phyloP scores from a whole-genome alignment of 2,329 filamentous ascomycete genomes.

The Sclerotiophoma versabilis region DNA sequence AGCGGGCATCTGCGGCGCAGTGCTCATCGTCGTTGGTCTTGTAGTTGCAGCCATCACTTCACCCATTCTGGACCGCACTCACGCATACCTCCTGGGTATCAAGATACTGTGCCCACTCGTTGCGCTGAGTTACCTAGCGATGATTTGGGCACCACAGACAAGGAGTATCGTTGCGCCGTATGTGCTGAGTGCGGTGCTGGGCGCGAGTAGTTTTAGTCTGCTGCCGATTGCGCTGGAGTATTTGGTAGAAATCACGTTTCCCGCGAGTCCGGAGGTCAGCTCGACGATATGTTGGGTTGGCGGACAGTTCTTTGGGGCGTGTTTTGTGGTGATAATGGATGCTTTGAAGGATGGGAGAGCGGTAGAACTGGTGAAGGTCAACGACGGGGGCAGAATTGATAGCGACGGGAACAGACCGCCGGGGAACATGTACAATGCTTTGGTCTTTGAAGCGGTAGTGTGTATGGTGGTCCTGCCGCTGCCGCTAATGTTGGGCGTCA shows the following conservation, averaged over 20 bases:
- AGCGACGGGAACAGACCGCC: constrained; percentile 59
- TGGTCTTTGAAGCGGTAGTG: constrained; percentile 82
- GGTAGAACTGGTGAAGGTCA: constrained; percentile 39
- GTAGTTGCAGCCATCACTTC: constrained; percentile 76
- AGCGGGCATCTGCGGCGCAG: constrained; percentile 85
- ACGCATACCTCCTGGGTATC: constrained; percentile 76
- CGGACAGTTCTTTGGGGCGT: constrained; percentile 82
- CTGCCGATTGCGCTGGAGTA: constrained; percentile 88
- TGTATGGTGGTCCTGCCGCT: constrained; percentile 70
- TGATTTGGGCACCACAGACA: constrained; percentile 81
- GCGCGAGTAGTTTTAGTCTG: constrained; percentile 79
- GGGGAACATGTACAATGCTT: constrained; percentile 73
- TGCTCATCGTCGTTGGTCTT: constrained; percentile 89
- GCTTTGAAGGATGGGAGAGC: constrained; percentile 63
- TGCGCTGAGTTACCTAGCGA: constrained; percentile 73
- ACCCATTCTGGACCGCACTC: constrained; percentile 84
- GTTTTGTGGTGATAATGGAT: constrained; percentile 85
- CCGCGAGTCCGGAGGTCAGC: constrained; percentile 84
- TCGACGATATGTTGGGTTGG: constrained; percentile 84
- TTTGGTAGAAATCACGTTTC: constrained; percentile 85
- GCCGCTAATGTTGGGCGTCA: constrained; percentile 71
- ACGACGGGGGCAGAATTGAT: constrained; percentile 30
- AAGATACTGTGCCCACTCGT: constrained; percentile 78
- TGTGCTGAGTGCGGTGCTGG: constrained; percentile 75
- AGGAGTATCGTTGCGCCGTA: constrained; percentile 71